phyloP scores from a whole-genome alignment of 805 yeast species.

The Starmera amethionina region DNA sequence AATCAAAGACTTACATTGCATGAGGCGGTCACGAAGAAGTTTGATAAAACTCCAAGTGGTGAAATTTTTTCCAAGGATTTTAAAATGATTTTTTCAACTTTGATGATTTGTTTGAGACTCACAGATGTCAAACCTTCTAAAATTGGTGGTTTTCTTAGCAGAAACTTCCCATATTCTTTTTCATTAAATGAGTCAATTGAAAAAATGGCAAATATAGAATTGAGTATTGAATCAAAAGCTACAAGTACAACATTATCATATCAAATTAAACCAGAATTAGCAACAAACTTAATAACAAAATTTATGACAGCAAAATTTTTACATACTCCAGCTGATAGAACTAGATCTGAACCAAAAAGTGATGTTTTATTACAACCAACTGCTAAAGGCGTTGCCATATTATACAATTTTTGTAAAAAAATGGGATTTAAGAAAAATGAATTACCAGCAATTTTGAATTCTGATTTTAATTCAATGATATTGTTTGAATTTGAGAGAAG shows the following conservation, averaged over 20 bases:
- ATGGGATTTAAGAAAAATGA: slow-evolving; percentile 36
- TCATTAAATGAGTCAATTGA: slow-evolving; percentile 38
- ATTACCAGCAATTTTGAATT: slow-evolving; percentile 38
- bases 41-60: slow-evolving; percentile 44
- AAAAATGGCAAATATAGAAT: slow-evolving; percentile 37
- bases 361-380: slow-evolving; percentile 64
- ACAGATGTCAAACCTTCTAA: slow-evolving; percentile 19
- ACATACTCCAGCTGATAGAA: slow-evolving; percentile 70
- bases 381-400: slow-evolving; percentile 75
- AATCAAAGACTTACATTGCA: slow-evolving; percentile 21
- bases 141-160: slow-evolving; percentile 19
- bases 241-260: slow-evolving; percentile 49
- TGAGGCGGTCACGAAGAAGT: slow-evolving; percentile 32
- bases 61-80: slow-evolving; percentile 45
- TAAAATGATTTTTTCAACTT: slow-evolving; percentile 47
- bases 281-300: slow-evolving; percentile 32
- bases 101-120: slow-evolving; percentile 33
- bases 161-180: slow-evolving; percentile 43
- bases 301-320: slow-evolving; percentile 56
- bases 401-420: slow-evolving; percentile 49
- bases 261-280: slow-evolving; percentile 40
- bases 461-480: slow-evolving; percentile 63
- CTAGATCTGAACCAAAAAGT: slow-evolving; percentile 37
- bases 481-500: slow-evolving; percentile 61
- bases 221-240: slow-evolving; percentile 36